A percentile compares a stretch with the other conserved stretches of the same genome.
Conservation (phyloP, 768 basidiomycete species). For the Mycena vulgaris region DNA sequence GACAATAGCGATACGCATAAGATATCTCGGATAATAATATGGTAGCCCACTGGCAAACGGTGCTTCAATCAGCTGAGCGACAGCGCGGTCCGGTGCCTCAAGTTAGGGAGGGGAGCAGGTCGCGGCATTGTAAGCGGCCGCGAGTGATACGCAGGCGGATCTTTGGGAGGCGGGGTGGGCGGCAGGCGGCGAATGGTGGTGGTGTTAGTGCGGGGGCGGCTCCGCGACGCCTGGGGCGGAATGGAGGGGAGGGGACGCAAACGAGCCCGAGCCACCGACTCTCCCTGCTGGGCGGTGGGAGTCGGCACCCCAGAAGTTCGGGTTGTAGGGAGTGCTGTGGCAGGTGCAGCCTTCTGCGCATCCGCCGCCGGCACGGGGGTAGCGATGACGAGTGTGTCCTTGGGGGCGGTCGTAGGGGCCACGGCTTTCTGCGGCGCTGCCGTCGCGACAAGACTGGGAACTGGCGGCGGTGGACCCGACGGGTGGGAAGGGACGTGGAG, state of each 20-base stretch:
- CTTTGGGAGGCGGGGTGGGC: constrained; percentile 12
- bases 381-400: too few relatives aligned
- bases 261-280: background rate
- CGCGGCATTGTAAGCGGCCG: background rate
- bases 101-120: background rate
- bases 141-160: background rate
- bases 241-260: constrained; percentile 21
- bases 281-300: background rate
- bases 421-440: background rate
- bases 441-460: background rate
- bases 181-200: constrained; percentile 2
- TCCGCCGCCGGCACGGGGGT: too few relatives aligned
- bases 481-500: background rate
- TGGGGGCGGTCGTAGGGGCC: too few relatives aligned
- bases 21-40: too few relatives aligned
- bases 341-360: background rate
- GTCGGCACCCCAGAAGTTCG: background rate
- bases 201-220: background rate
- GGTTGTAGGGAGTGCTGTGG: background rate
- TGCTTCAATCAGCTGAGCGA: background rate
- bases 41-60: too few relatives aligned
- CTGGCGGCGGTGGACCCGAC: background rate
- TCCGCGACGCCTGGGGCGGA: background rate
- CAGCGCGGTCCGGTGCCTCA: background rate
- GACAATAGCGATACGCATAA: too few relatives aligned